Evolutionary conservation across 2,329 filamentous ascomycete genomes (phyloP), one percentile per base, ranked within the genome.

Genomic region (Diaporthe nobilis): DNA sequence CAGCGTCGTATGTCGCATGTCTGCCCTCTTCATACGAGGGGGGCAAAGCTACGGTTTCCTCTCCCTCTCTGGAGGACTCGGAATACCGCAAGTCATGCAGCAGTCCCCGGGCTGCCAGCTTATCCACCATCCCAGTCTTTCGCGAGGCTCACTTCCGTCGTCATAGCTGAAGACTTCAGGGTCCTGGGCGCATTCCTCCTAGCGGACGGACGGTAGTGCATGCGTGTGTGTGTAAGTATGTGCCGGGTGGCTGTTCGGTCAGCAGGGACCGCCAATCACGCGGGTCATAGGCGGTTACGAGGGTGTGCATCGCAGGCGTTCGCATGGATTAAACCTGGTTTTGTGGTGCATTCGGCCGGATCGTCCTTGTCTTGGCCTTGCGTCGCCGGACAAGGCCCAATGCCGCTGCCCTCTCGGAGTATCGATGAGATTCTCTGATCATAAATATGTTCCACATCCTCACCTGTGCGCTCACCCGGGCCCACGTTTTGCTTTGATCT

Each of bases 391-490:
- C 65, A 70, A 42, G 17, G 65, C 65, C 31, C 34, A 25, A 49
- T 37, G 39, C 61, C 31, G 34, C 78, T 78, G 75, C 74, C 75
- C 39, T 78, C 73, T 67, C 76, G 72, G 51, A 77, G 65, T 15
- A 77, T 77, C 20, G 76, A 57, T 47, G 76, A 70, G 58, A 22
- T 9, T 55, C 44, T 28, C 25, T 65, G 71, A 47, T 73, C 58
- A 65, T 73, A 73, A 65, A 73, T 73, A 65, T 47, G 58, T 47
- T 73, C 44, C 47, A 28, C 49, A 10, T 22, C 28, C 34, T 72
- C 49, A 34, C 47, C 42, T 53, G 25, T 55, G 34, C 9, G 0
- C 25, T 44, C 49, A 28, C 47, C 34, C n/a, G 31, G 1, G 10
- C 47, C 22, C 31, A 42, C 6, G n/a, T 44, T 44, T 44, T 20